A percentile compares a stretch with the other conserved stretches of the same genome.
Conservation (phyloP, 495 filamentous ascomycete genomes). For the Evansstolkia leycettana region DNA sequence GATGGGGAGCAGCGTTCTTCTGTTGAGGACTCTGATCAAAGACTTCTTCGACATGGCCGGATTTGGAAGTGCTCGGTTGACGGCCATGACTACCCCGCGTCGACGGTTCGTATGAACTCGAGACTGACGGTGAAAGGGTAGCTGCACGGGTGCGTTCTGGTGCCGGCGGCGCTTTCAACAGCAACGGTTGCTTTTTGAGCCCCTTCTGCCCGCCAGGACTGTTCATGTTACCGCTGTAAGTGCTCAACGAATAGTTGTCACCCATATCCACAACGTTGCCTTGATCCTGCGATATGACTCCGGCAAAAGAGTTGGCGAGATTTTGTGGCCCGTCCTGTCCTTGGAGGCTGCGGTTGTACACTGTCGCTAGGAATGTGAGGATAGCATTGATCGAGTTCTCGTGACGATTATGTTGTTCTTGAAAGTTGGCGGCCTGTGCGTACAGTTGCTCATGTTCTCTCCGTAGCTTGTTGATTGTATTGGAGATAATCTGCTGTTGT, state of each 20-base stretch:
- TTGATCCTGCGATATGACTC: conserved; percentile 52
- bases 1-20: conserved; percentile 9
- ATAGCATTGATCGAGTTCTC: conserved; percentile 98
- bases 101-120: conserved; percentile 17
- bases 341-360: conserved; percentile 73
- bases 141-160: conserved; percentile 21
- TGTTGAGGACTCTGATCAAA: conserved; percentile 29
- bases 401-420: conserved; percentile 83
- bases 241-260: conserved; percentile 39
- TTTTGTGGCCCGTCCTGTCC: conserved; percentile 50
- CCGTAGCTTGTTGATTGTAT: conserved; percentile 61
- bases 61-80: conserved; percentile 20
- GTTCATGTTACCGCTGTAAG: conserved; percentile 23
- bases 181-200: conserved; percentile 37
- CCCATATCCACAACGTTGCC: conserved; percentile 63
- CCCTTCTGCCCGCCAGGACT: conserved; percentile 25
- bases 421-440: conserved; percentile 80
- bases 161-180: conserved; percentile 36
- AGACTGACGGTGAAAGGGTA: conserved; percentile 27
- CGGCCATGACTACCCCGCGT: conserved; percentile 21
- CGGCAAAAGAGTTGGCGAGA: conserved; percentile 59
- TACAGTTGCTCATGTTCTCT: conserved; percentile 82
- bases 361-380: conserved; percentile 88
- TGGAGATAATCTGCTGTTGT: conserved; percentile 74
- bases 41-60: conserved; percentile 33